Base-by-base conservation (phyloP, 1,139 yeast genomes). In the Geotrichum europaeum region DNA sequence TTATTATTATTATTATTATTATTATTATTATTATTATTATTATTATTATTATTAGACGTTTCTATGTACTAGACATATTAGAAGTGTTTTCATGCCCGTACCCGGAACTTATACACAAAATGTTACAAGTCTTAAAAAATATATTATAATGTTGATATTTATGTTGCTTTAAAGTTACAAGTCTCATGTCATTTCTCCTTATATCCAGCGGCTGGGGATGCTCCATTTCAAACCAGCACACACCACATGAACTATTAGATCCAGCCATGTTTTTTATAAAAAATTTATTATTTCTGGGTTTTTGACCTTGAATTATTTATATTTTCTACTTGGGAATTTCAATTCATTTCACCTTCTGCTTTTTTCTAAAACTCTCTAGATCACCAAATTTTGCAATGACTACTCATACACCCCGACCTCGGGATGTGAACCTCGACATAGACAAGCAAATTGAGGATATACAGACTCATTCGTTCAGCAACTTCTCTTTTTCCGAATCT, bases 401-500 rank as follows among this genome's bases (percentile, higher is more conserved):
- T 7, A 15, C 45, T n/a, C 45, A 40, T n/a, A n/a, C 45, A 40
- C 45, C 45, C 45, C 45, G 20, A 7, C 22, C 45, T 18, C n/a
- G 45, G 45, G 45, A 40, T 18, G 18, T 40, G 10, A 40, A 40
- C 22, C 45, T 40, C 45, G 45, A 40, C 18, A 40, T 40, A 40
- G 45, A n/a, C 45, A 40, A 40, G 7, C 45, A 40, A 40, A 40
- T 40, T 40, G 45, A 40, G 45, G 45, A 56, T 12, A 28, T 51
- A 18, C 53, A 47, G 30, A 40, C 28, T 30, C 25, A 28, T 18
- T 50, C 56, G 30, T 58, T 49, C 36, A 50, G 52, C 15, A 58
- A 58, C n/a, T 58, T 53, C 22, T 53, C 57, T 12, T 53, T 55
- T 9, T 55, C 60, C 22, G 36, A 58, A 20, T 34, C 54, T 9